These are phyloP conservation scores for rapeseed (Brassica napus) DNA, from an alignment of 345 rosid species.

Conservation along the genomic window DNA sequence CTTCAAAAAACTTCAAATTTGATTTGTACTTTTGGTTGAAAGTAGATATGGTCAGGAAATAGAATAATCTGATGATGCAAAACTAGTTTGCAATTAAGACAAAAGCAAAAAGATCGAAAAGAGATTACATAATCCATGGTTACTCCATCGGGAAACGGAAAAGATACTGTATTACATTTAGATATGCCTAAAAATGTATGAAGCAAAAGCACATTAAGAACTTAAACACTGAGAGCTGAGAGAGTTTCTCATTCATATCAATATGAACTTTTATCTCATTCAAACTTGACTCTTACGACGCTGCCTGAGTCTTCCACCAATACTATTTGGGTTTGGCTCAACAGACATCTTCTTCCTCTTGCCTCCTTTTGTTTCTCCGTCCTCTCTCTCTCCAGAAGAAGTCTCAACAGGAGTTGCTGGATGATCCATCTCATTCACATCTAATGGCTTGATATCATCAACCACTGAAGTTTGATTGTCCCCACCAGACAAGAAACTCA, in stretches of 20 bases:
- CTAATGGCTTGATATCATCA: constrained; percentile 23
- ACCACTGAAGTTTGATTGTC: constrained; percentile 20
- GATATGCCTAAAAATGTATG: not conserved
- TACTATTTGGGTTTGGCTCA: constrained; percentile 46
- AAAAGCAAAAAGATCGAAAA: not conserved
- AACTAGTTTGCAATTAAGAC: constrained; percentile 7
- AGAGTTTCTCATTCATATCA: not conserved
- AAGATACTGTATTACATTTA: not conserved
- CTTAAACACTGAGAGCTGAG: not conserved
- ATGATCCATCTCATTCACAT: constrained; percentile 20
- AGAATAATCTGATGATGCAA: not conserved
- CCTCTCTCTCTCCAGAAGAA: not conserved
- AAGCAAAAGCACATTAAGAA: constrained; percentile 15
- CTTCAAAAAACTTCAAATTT: constrained; percentile 14
- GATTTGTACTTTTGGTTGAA: not conserved
- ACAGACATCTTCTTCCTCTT: constrained; percentile 18
- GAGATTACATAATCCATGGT: constrained; percentile 18
- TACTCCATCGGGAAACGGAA: not conserved
- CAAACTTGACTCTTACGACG: constrained; percentile 31
- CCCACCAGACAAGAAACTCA: constrained; percentile 24
- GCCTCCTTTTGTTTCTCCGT: not conserved
- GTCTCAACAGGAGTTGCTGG: constrained; percentile 26
- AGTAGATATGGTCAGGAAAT: not conserved
- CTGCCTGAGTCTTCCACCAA: constrained; percentile 52
- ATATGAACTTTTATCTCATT: not conserved